phyloP scores from a whole-genome alignment of 192 early-diverging fungal genomes.

The Pecoramyces ruminantium region DNA sequence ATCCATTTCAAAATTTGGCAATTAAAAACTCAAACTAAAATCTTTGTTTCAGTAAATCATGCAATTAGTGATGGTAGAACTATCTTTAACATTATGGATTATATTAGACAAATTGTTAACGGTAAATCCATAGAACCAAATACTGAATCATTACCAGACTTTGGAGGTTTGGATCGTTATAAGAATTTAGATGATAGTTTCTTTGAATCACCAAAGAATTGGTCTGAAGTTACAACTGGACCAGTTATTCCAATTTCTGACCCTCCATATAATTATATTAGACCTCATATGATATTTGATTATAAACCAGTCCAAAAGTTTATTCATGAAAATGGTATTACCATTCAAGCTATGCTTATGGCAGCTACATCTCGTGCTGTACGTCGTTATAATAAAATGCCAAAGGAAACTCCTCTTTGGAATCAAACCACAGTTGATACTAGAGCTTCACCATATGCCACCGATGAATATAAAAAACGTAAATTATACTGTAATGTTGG shows the following conservation, averaged over 20 bases:
- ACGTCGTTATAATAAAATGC: not conserved
- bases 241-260: not conserved
- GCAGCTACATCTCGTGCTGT: no score
- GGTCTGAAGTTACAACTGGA: no score
- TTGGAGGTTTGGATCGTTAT: no score
- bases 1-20: not conserved
- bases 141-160: no score
- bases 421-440: not conserved
- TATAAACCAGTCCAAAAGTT: not conserved
- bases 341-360: not conserved
- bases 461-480: not conserved
- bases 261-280: not conserved
- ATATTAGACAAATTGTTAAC: no score
- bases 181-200: no score
- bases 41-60: no score
- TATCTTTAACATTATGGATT: no score
- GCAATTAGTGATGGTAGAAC: no score
- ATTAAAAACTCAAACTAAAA: not conserved
- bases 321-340: not conserved
- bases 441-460: not conserved
- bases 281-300: not conserved
- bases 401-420: not conserved
- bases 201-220: no score
- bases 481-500: not conserved
- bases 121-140: no score